These are phyloP conservation scores for Lodderomyces jiufengensis DNA, from an alignment of 1,139 yeast genomes.

Conservation along the genomic window DNA sequence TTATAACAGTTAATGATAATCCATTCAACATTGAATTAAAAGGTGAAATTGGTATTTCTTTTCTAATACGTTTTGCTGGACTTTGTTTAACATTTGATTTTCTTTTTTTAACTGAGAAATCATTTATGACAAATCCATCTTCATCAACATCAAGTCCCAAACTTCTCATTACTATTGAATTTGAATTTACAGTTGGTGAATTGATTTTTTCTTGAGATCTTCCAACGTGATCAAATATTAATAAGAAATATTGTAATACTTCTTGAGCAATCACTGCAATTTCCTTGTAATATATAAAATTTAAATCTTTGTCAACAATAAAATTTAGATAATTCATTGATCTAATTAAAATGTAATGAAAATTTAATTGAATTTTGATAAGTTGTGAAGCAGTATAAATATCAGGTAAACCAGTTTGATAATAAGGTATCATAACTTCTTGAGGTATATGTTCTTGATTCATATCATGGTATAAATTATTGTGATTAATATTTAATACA, in stretches of 20 bases:
- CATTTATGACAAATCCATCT: slow-evolving; percentile 48
- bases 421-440: slow-evolving; percentile 30
- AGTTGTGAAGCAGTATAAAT: slow-evolving; percentile 38
- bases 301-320: slow-evolving; percentile 44
- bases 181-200: slow-evolving; percentile 20
- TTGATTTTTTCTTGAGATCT: slow-evolving; percentile 16
- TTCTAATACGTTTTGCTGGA: slow-evolving; percentile 14
- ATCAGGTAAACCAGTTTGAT: slow-evolving; percentile 38
- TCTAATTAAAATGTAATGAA: slow-evolving; percentile 42
- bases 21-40: slow-evolving; percentile 45
- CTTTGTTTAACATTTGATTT: slow-evolving; percentile 15
- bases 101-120: slow-evolving; percentile 42
- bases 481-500: slow-evolving; percentile 21
- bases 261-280: slow-evolving; percentile 39
- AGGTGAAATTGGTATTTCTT: slow-evolving; percentile 39
- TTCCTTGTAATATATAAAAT: slow-evolving; percentile 33
- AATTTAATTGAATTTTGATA: slow-evolving; percentile 43
- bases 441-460: slow-evolving; percentile 21
- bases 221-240: slow-evolving; percentile 37
- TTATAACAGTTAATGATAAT: slow-evolving; percentile 43
- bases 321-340: slow-evolving; percentile 46
- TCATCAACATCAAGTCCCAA: slow-evolving; percentile 39
- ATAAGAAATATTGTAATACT: slow-evolving; percentile 36
- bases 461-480: slow-evolving; percentile 35
- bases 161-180: slow-evolving; percentile 29